Evolutionary conservation across 2,329 filamentous ascomycete genomes (phyloP).

Genomic region (Penicillium psychrosexuale): DNA sequence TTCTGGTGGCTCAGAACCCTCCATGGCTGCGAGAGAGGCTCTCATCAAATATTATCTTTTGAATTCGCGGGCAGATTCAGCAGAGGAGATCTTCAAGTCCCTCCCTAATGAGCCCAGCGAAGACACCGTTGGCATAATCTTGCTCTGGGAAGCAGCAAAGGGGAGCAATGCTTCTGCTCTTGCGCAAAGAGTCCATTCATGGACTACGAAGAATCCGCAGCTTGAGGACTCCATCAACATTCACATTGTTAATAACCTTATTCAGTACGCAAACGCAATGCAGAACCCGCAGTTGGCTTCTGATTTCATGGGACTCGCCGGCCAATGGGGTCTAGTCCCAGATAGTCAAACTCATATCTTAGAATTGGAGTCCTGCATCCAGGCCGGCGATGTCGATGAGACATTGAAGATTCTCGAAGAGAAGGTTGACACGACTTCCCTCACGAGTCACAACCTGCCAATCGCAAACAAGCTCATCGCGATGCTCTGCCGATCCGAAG

Average conservation of each 20-base stretch:
- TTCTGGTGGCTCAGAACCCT: conserved; percentile 40
- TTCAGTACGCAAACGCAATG: conserved; percentile 68
- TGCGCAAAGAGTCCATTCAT: conserved; percentile 67
- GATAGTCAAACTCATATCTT: conserved; percentile 70
- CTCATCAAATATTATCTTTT: conserved; percentile 61
- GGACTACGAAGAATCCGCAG: conserved; percentile 51
- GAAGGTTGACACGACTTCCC: conserved; percentile 50
- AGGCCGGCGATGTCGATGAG: conserved; percentile 67
- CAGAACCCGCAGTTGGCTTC: conserved; percentile 70
- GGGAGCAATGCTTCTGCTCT: conserved; percentile 71
- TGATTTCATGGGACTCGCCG: conserved; percentile 65
- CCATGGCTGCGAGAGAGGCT: conserved; percentile 49
- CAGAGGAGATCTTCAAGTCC: conserved; percentile 56
- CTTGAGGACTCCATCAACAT: conserved; percentile 58
- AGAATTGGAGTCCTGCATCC: conserved; percentile 73
- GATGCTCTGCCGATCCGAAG: conserved; percentile 57
- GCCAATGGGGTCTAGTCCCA: conserved; percentile 62
- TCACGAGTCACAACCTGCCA: conserved; percentile 58
- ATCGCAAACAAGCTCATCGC: conserved; percentile 70
- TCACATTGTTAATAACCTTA: conserved; percentile 70
- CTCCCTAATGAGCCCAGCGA: conserved; percentile 49
- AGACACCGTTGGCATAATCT: conserved; percentile 66
- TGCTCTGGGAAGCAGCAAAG: conserved; percentile 71
- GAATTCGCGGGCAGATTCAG: conserved; percentile 61
- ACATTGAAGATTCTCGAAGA: conserved; percentile 54